Evolutionary conservation across 495 filamentous ascomycete genomes (phyloP).

Genomic region (Lasiosphaeria hispida): DNA sequence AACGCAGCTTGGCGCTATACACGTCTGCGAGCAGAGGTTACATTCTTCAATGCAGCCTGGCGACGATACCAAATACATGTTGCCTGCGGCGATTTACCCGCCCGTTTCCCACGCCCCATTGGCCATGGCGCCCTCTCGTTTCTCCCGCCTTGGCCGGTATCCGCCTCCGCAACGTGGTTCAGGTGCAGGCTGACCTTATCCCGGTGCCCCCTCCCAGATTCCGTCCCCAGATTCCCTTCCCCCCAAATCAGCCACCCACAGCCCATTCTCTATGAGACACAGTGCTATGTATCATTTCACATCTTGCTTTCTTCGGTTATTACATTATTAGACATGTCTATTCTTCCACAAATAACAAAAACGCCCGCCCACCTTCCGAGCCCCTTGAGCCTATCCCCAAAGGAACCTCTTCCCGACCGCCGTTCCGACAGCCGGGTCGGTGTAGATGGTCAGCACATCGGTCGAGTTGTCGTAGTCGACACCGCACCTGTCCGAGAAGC

Average conservation of each 20-base stretch:
- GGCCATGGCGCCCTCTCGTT: not conserved
- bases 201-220: too few species aligned
- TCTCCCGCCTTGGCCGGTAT: constrained; percentile 5
- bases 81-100: constrained; percentile 12
- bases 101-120: not conserved
- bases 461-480: constrained; percentile 35
- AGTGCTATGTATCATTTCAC: constrained; percentile 1
- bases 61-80: constrained; percentile 3
- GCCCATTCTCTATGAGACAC: not conserved
- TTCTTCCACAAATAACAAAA: constrained; percentile 9
- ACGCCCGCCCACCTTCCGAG: not conserved
- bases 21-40: not conserved
- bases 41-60: constrained; percentile 3
- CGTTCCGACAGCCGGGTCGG: constrained; percentile 29
- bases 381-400: constrained; percentile 1
- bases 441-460: constrained; percentile 35
- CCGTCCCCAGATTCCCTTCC: not conserved
- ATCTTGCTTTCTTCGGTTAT: not conserved
- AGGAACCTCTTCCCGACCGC: constrained; percentile 33
- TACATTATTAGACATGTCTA: not conserved
- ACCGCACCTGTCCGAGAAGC: constrained; percentile 34
- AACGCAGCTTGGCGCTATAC: constrained; percentile 3
- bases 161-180: not conserved
- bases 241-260: not conserved
- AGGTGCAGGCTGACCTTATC: too few species aligned